Base-by-base conservation (phyloP, 768 basidiomycete genomes). In the Leccinum sublutescens region DNA sequence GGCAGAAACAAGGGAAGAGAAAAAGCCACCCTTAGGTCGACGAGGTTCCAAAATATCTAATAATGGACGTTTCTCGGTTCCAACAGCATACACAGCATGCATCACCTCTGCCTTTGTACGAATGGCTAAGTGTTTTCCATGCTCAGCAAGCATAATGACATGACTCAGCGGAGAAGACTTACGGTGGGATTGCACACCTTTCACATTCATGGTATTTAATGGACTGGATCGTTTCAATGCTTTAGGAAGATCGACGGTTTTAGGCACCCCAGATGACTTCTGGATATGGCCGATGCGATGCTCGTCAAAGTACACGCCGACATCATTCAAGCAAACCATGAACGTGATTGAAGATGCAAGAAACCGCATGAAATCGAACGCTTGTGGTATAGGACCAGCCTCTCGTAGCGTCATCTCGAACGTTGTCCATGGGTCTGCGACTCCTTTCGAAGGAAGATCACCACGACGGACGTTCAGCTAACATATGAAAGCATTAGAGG, bases 321-420 rank as follows among this genome's bases (percentile, higher is more conserved):
- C 84, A 71, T 88, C 81, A 11, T 78, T 77, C 10, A 99, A 80
- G 60, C 86, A 81, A 11, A 82, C 77, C 89, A 97, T 98, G 76
- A 99, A 99, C 0, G 94, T 95, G 56, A 99, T 86, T 1, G 91
- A 92, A 2, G 94, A 95, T 40, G 88, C 82, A 19, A 99, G 80
- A 71, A 99, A 98, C 21, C 92, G 84, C 33, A 89, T 85, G 62
- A 98, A 87, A 66, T 98, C 94, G 62, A 95, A 91, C 7, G 90
- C 81, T 17, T 84, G 80, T 0, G 93, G 93, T 58, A 96, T 86
- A 0, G 93, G 84, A 2, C 80, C 77, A 4, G 88, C 84, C 67
- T 96, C 91, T 50, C 96, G 83, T 2, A 97, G 80, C 4, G 80
- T 79, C 91, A 99, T 95, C 59, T 91, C 84, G 71, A 99, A 97